Evolutionary conservation across 192 early-diverging fungal genomes (phyloP).

Genomic region (Coemansia sp.): DNA sequence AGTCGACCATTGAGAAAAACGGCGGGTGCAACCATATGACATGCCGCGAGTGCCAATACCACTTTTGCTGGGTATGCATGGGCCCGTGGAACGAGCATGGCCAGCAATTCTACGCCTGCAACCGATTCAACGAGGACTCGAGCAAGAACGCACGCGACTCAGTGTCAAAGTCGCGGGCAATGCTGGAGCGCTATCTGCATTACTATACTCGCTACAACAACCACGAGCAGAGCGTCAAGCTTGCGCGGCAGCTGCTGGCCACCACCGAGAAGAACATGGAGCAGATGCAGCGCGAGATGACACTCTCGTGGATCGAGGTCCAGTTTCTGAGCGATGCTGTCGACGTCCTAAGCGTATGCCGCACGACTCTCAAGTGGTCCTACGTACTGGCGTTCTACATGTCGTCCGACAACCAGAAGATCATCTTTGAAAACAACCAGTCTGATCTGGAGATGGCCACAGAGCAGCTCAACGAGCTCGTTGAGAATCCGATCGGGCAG

Average conservation of each 20-base stretch:
- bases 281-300: constrained; percentile 85
- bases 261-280: constrained; percentile 71
- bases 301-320: constrained; percentile 97
- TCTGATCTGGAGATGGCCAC: constrained; percentile 97
- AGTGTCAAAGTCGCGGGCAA: constrained; percentile 81
- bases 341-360: constrained; percentile 81
- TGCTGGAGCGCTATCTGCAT: constrained; percentile 93
- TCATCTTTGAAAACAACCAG: constrained; percentile 97
- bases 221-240: constrained; percentile 92
- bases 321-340: constrained; percentile 94
- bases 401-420: constrained; percentile 76
- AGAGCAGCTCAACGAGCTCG: constrained; percentile 85
- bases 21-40: constrained; percentile 99
- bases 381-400: constrained; percentile 97
- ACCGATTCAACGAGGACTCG: constrained; percentile 90
- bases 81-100: constrained; percentile 98
- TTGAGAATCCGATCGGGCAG: constrained; percentile 81
- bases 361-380: constrained; percentile 95
- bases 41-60: constrained; percentile 93
- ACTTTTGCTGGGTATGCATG: constrained; percentile 99
- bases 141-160: constrained; percentile 82
- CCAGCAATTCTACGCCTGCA: constrained; percentile 95
- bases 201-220: constrained; percentile 98
- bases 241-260: constrained; percentile 69
- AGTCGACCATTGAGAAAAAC: constrained; percentile 97